Evolutionary conservation across 1,284 basidiomycete genomes (phyloP).

Genomic region (Pisolithus thermaeus): DNA sequence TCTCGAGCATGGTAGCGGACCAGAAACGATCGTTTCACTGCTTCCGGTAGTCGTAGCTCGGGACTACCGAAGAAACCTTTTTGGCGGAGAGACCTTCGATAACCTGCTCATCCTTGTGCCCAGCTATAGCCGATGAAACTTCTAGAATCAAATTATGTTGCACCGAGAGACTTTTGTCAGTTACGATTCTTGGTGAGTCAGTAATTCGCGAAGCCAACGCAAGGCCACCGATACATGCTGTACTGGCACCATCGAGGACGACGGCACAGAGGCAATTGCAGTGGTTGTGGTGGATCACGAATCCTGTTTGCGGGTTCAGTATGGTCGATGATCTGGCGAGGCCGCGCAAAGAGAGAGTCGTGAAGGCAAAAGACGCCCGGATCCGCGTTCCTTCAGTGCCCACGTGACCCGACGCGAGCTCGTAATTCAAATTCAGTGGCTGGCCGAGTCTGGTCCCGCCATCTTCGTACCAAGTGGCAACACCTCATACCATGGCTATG

Average conservation of each 20-base stretch:
- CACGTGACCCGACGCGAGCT: too few species aligned
- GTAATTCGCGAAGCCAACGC: slow-evolving; percentile 69
- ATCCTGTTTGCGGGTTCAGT: too few species aligned
- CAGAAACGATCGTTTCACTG: slow-evolving; percentile 86
- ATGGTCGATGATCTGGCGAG: too few species aligned
- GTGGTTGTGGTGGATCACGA: slow-evolving; percentile 32
- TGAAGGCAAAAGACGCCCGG: too few species aligned
- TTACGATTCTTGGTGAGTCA: slow-evolving; percentile 61
- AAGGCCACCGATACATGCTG: slow-evolving; percentile 77
- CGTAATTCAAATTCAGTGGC: too few species aligned
- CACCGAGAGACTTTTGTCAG: slow-evolving; percentile 76
- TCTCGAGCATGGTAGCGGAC: slow-evolving; percentile 64
- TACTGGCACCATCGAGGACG: slow-evolving; percentile 60
- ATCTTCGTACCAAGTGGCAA: too few species aligned
- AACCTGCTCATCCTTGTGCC: too few species aligned
- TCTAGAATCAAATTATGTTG: slow-evolving; percentile 72
- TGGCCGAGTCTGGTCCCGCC: too few species aligned
- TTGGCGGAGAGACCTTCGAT: too few species aligned
- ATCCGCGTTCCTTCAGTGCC: too few species aligned
- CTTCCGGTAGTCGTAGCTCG: slow-evolving; percentile 67
- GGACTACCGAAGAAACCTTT: too few species aligned
- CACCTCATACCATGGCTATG: background rate
- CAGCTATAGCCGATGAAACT: slow-evolving; percentile 77
- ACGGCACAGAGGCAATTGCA: slow-evolving; percentile 38
- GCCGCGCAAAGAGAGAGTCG: too few species aligned